phyloP scores from a whole-genome alignment of 1,284 basidiomycete species.

The Apiotrichum mycotoxinovorans region DNA sequence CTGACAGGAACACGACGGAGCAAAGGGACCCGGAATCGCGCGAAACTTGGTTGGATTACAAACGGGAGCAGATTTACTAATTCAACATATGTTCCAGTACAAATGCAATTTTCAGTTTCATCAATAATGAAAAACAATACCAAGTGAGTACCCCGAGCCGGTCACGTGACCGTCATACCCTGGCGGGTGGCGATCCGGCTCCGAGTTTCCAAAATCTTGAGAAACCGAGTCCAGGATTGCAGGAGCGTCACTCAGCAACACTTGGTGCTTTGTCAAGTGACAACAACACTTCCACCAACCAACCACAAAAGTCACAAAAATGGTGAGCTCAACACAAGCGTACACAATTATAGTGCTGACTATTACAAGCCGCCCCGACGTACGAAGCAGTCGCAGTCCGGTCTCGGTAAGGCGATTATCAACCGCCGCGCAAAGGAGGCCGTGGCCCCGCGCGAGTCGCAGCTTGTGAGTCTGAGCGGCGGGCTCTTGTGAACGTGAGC shows the following conservation, averaged over 20 bases:
- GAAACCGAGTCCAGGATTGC: too few relatives aligned
- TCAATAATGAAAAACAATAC: too few relatives aligned
- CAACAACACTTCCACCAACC: not conserved
- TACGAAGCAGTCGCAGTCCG: constrained; percentile 53
- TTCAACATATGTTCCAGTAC: not conserved
- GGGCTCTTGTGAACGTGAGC: too few relatives aligned
- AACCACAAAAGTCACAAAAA: not conserved
- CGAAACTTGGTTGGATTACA: not conserved
- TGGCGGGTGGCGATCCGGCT: not conserved
- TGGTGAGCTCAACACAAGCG: constrained; percentile 8
- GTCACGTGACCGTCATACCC: constrained; percentile 1
- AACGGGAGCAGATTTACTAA: not conserved
- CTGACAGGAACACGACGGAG: not conserved
- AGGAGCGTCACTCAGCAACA: not conserved
- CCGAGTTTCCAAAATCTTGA: constrained; percentile 2
- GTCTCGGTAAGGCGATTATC: constrained; percentile 85
- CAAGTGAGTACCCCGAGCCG: too few relatives aligned
- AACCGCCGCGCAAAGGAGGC: constrained; percentile 83
- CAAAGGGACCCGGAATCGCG: not conserved
- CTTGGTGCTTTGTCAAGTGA: not conserved
- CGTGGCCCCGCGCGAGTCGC: constrained; percentile 64
- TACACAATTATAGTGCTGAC: too few relatives aligned
- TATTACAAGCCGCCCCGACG: constrained; percentile 20
- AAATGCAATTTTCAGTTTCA: too few relatives aligned
- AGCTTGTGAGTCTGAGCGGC: constrained; percentile 58